Percentiles rank a stretch among this genome's conserved stretches.
Evolutionary conservation across 495 filamentous ascomycete genomes (phyloP).

Genomic region (Halenospora varia): DNA sequence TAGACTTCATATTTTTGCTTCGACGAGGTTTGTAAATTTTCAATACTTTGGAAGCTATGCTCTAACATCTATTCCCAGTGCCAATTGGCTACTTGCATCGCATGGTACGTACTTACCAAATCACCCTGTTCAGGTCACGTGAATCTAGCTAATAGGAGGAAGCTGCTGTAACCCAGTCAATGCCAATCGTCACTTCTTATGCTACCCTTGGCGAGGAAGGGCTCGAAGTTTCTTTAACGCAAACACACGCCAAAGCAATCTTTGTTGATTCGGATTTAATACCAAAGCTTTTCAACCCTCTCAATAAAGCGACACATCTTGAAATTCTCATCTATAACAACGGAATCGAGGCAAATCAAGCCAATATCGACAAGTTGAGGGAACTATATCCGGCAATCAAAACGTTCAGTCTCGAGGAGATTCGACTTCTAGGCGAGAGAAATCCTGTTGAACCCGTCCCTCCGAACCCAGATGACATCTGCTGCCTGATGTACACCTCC

Average conservation of each 20-base stretch:
- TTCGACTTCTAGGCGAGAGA: slow-evolving; percentile 72
- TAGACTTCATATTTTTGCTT: slow-evolving; percentile 58
- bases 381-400: slow-evolving; percentile 61
- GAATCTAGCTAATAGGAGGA: neutral
- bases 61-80: slow-evolving; percentile 36
- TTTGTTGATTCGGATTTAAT: slow-evolving; percentile 85
- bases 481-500: slow-evolving; percentile 98
- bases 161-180: slow-evolving; percentile 74
- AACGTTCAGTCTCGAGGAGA: slow-evolving; percentile 77
- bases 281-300: slow-evolving; percentile 71
- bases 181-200: slow-evolving; percentile 93
- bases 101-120: slow-evolving; percentile 33
- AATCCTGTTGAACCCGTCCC: slow-evolving; percentile 76
- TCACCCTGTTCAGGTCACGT: too few relatives aligned
- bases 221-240: slow-evolving; percentile 77
- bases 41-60: neutral
- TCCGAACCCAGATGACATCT: slow-evolving; percentile 78
- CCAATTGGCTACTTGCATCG: slow-evolving; percentile 72
- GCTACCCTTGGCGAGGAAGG: slow-evolving; percentile 94
- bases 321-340: slow-evolving; percentile 84
- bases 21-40: slow-evolving; percentile 39
- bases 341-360: slow-evolving; percentile 60
- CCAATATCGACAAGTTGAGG: slow-evolving; percentile 73
- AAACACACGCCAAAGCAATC: slow-evolving; percentile 82
- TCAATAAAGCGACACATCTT: slow-evolving; percentile 71